Evolutionary conservation across 2,329 filamentous ascomycete genomes (phyloP).

Genomic region (Aspergillus sp.): DNA sequence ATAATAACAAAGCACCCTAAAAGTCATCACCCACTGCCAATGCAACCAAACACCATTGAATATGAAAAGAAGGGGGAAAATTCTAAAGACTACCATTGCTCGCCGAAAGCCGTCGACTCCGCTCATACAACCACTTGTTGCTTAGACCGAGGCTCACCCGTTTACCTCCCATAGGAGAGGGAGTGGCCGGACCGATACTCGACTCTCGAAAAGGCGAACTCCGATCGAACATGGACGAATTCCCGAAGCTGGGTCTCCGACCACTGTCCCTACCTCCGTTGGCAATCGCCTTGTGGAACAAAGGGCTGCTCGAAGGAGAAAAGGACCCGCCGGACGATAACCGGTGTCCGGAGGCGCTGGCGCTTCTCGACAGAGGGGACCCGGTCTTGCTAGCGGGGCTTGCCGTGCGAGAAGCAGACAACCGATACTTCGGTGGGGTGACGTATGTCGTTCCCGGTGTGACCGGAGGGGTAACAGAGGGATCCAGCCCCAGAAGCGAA

Average conservation of each 20-base stretch:
- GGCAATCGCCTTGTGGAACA: slow-evolving; percentile 68
- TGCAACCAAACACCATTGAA: neutral
- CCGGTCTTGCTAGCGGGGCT: slow-evolving; percentile 38
- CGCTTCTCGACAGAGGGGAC: slow-evolving; percentile 40
- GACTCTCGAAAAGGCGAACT: slow-evolving; percentile 36
- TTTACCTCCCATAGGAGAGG: slow-evolving; percentile 65
- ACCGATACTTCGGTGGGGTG: slow-evolving; percentile 83
- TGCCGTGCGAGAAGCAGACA: slow-evolving; percentile 59
- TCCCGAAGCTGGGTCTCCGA: slow-evolving; percentile 55
- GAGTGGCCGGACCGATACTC: slow-evolving; percentile 60
- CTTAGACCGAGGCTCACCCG: slow-evolving; percentile 75
- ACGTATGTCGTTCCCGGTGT: slow-evolving; percentile 72
- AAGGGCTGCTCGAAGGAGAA: slow-evolving; percentile 53
- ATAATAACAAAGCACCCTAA: neutral
- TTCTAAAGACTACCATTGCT: slow-evolving; percentile 34
- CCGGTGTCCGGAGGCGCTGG: slow-evolving; percentile 33
- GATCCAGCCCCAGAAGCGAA: slow-evolving; percentile 75
- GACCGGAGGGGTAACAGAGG: slow-evolving; percentile 60
- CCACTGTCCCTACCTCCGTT: slow-evolving; percentile 35
- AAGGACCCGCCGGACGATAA: slow-evolving; percentile 50
- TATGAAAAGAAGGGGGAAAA: neutral
- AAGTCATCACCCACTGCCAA: neutral
- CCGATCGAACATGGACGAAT: slow-evolving; percentile 44
- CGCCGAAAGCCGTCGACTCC: slow-evolving; percentile 51
- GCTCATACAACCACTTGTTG: slow-evolving; percentile 94